Evolutionary conservation across 1,284 basidiomycete genomes (phyloP), one percentile per base, ranked within the genome.

Genomic region (Trichosporon inkin): DNA sequence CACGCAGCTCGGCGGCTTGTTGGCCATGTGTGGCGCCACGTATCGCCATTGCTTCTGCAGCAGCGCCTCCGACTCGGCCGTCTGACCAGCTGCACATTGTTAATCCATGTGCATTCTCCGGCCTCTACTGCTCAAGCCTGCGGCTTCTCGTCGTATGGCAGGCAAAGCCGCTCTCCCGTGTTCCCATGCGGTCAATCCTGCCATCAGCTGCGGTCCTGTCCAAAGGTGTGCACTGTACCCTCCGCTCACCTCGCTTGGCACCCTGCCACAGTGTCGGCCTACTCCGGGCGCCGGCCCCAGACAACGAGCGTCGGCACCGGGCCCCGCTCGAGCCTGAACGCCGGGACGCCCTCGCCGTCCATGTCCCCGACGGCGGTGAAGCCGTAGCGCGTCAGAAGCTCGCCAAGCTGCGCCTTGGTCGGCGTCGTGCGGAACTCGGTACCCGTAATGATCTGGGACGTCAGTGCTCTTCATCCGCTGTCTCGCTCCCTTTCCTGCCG

Each of bases 301-400:
- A 62, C 61, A 11, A 58, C 61, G 40, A 56, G 58, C 13, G 55
- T 62, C 6, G 61, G 61, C 0, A 47, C 47, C 20, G 47, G 20
- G 3, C 37, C 36, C 3, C 35, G 39, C 41, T 44, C 40, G 24
- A 37, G 35, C 10, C 58, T 56, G 19, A 64, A 70, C 3, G 73
- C 66, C 1, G 70, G 69, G 20, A 73, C 55, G 10, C 53, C 58
- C 20, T 66, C 66, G 38, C 64, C 62, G 17, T 66, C 49, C 52
- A 71, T 64, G 3, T 61, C 63, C 28, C 68, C 64, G 1, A 63
- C 62, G 32, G 69, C 63, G 8, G 40, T 57, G 17, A 72, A 67
- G 1, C 73, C 73, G 54, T 53, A 36, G 36, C 44, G n/a, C 16
- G 13, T 34, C 20, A 63, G 55, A 8, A 56, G 35, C 2, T n/a